phyloP scores from a whole-genome alignment of 1,139 yeast genomes.

The Hyphopichia pseudoburtonii region DNA sequence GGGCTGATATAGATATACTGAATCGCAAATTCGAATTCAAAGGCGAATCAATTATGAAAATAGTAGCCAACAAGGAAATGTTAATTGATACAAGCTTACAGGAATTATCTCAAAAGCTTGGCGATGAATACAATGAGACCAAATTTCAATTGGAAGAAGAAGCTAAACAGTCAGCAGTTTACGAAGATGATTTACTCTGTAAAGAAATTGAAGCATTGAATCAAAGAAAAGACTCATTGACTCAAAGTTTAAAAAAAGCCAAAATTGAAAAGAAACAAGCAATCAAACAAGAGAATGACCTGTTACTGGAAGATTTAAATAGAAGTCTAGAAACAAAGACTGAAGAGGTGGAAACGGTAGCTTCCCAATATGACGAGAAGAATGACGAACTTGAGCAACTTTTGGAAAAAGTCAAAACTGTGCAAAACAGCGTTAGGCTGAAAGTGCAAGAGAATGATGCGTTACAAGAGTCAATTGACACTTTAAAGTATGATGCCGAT shows the following conservation, averaged over 20 bases:
- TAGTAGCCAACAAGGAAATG: conserved; percentile 29
- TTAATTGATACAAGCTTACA: conserved; percentile 22
- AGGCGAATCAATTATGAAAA: conserved; percentile 27
- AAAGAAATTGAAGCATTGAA: conserved; percentile 18
- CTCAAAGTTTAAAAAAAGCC: conserved; percentile 12
- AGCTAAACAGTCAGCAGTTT: conserved; percentile 24
- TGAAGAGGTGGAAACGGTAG: conserved; percentile 16
- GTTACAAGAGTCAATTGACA: conserved; percentile 8
- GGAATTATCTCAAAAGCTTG: conserved; percentile 22
- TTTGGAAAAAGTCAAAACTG: background rate
- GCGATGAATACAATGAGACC: conserved; percentile 29
- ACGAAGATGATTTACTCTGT: conserved; percentile 23
- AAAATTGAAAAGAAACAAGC: conserved; percentile 11
- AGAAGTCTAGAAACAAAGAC: conserved; percentile 14
- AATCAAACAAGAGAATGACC: conserved; percentile 15
- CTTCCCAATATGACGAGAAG: conserved; percentile 12
- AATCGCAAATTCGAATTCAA: conserved; percentile 23
- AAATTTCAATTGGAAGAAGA: conserved; percentile 33
- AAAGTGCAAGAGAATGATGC: conserved; percentile 12
- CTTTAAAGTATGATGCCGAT: conserved; percentile 10
- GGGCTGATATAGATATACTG: conserved; percentile 16
- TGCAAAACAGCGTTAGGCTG: conserved; percentile 5
- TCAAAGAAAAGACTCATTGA: conserved; percentile 10
- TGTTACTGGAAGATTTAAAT: conserved; percentile 20
- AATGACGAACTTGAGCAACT: conserved; percentile 8